Evolutionary conservation across 176 grass and related monocot genomes (phyloP).

Genomic region (Hyparrhenia diplandra): DNA sequence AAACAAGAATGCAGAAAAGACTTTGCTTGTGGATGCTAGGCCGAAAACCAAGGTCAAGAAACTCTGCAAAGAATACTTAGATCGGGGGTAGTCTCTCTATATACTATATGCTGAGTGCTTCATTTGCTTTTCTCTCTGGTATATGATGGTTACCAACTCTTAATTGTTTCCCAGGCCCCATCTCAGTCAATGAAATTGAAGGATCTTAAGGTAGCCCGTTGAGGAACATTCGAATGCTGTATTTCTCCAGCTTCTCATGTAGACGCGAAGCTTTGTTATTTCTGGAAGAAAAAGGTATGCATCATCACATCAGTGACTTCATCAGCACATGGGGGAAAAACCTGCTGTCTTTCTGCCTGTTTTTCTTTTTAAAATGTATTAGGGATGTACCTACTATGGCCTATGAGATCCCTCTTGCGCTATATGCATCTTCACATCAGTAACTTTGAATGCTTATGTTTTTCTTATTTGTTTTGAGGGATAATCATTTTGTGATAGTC

Average conservation of each 20-base stretch:
- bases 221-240: constrained; percentile 56
- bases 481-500: no score
- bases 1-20: constrained; percentile 21
- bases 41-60: constrained; percentile 79
- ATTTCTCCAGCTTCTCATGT: constrained; percentile 72
- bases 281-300: constrained; percentile 81
- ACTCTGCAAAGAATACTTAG: constrained; percentile 83
- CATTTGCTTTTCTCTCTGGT: neutral
- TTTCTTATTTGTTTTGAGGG: neutral
- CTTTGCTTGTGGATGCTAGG: neutral
- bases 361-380: neutral
- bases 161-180: constrained; percentile 55
- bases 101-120: neutral
- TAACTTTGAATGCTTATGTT: neutral
- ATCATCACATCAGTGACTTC: neutral
- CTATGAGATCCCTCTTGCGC: neutral
- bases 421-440: neutral
- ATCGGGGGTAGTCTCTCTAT: constrained; percentile 44
- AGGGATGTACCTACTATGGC: neutral
- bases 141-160: neutral
- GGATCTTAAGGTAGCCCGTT: constrained; percentile 72
- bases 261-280: constrained; percentile 71
- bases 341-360: neutral
- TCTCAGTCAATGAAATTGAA: constrained; percentile 81
- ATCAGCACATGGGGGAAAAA: neutral